Conservation (phyloP, 2,329 filamentous ascomycete species). For the Cadophora sp. region DNA sequence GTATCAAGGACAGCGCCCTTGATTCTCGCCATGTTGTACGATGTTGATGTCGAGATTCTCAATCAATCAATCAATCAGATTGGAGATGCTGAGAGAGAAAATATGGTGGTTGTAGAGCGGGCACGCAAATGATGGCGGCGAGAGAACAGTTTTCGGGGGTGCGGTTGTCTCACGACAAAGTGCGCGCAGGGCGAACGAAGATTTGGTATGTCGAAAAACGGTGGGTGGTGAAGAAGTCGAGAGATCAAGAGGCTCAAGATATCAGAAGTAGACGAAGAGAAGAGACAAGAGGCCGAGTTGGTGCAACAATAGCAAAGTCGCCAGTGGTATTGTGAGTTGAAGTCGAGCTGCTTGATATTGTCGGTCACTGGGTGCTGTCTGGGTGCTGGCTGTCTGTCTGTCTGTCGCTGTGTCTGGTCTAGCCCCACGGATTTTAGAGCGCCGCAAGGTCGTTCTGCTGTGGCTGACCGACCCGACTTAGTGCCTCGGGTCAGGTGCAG, state of each 20-base stretch:
- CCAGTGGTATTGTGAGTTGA: neutral
- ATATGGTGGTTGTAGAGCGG: slow-evolving; percentile 19
- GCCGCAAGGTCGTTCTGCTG: neutral
- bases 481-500: neutral
- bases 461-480: slow-evolving; percentile 3
- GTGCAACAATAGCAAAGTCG: slow-evolving; percentile 18
- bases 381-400: too few species aligned
- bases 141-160: slow-evolving; percentile 29
- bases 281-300: neutral
- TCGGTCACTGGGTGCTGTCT: slow-evolving; percentile 15
- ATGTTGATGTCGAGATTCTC: slow-evolving; percentile 11
- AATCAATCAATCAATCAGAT: too few species aligned
- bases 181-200: slow-evolving; percentile 3
- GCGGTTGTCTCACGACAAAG: slow-evolving; percentile 24
- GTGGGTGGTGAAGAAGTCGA: neutral
- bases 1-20: slow-evolving; percentile 17
- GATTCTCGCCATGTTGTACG: slow-evolving; percentile 22
- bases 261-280: neutral
- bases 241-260: neutral
- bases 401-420: slow-evolving; percentile 5
- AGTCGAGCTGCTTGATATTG: slow-evolving; percentile 19
- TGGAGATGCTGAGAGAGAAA: slow-evolving; percentile 20
- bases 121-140: slow-evolving; percentile 26
- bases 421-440: neutral
- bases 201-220: slow-evolving; percentile 7